Conservation (phyloP, 371 early-diverging fungal species). For the Saksenaea oblongispora region DNA sequence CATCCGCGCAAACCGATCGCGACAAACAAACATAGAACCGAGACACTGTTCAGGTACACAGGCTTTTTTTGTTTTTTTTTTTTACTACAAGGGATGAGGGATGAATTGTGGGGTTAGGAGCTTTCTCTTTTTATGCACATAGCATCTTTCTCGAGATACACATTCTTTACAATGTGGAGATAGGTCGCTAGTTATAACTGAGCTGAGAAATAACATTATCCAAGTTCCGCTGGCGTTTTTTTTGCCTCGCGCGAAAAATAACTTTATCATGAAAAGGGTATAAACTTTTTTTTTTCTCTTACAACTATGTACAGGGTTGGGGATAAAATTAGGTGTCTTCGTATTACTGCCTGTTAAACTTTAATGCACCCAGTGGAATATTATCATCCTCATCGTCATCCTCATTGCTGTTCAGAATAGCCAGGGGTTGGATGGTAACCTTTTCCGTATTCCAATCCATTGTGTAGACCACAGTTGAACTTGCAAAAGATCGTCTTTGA, state of each 20-base stretch:
- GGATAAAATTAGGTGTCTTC: neutral
- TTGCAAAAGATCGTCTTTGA: neutral
- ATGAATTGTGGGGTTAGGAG: no score
- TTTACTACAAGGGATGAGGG: no score
- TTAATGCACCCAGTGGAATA: slow-evolving; percentile 1
- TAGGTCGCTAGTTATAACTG: no score
- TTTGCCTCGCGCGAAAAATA: neutral
- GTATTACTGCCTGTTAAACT: slow-evolving; percentile 1
- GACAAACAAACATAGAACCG: neutral
- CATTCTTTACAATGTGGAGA: no score
- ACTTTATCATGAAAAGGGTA: neutral
- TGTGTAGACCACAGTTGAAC: slow-evolving; percentile 1
- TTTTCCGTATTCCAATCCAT: neutral
- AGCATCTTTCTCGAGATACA: no score
- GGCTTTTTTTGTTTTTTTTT: neutral
- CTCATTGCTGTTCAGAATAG: neutral
- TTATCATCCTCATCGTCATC: slow-evolving; percentile 1
- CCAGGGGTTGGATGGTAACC: neutral
- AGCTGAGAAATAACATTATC: no score
- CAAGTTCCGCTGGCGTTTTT: neutral
- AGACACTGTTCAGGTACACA: neutral
- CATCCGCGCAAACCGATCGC: slow-evolving; percentile 1
- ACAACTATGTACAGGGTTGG: neutral
- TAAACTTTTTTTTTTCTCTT: no score
- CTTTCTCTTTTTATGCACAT: no score